These are phyloP conservation scores for Emergomyces africanus DNA, from an alignment of 2,329 filamentous ascomycete genomes.

Conservation along the genomic window DNA sequence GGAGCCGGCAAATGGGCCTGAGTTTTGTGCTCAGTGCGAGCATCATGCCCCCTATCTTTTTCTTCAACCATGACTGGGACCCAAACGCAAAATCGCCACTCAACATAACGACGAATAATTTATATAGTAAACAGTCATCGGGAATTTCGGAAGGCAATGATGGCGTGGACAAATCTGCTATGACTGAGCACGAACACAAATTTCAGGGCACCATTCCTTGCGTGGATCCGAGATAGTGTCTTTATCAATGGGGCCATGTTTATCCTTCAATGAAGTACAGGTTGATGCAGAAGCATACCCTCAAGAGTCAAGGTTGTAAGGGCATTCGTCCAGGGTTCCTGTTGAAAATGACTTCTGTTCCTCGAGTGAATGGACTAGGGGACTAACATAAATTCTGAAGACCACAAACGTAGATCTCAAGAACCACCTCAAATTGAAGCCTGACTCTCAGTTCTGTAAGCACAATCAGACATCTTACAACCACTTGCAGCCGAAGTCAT, in stretches of 20 bases:
- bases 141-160: constrained; percentile 4
- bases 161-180: constrained; percentile 6
- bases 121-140: constrained; percentile 4
- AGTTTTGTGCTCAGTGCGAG: constrained; percentile 5
- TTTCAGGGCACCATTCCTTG: background rate
- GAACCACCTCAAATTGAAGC: background rate
- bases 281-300: constrained; percentile 3
- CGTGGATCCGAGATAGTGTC: constrained; percentile 2
- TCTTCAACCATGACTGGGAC: background rate
- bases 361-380: background rate
- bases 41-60: background rate
- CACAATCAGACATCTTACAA: background rate
- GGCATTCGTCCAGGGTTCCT: background rate
- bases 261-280: constrained; percentile 2
- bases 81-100: background rate
- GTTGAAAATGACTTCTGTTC: background rate
- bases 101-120: background rate
- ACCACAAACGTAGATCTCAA: constrained; percentile 2
- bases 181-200: constrained; percentile 2
- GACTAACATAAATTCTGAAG: background rate
- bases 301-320: constrained; percentile 7
- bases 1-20: constrained; percentile 2
- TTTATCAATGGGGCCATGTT: constrained; percentile 3
- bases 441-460: constrained; percentile 1
- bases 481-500: constrained; percentile 8